Evolutionary conservation across 306 rosid species (phyloP), one percentile per base, ranked within the genome.

Genomic region (Gleditsia sinensis): DNA sequence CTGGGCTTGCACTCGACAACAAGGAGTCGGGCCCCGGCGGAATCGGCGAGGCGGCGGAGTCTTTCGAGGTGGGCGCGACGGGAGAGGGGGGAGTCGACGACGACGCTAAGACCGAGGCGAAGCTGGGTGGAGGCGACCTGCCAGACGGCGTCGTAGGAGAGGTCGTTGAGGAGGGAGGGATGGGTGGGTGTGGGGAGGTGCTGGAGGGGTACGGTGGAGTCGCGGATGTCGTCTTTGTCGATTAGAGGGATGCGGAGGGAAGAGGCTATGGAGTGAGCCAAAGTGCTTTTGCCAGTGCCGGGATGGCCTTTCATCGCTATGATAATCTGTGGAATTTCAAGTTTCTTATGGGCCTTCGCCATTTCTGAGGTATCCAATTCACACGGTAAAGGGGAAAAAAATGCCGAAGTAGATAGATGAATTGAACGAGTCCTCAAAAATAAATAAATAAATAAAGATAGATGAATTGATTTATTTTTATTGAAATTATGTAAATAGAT

Each of bases 281-380:
- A 19, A 2, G 93, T 88, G 86, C 82, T 81, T 55, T 90, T 86
- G 0, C 93, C 91, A 2, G 78, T 83, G 0, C 90, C 96, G 0
- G 93, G 93, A 61, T 91, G 96, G 0, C 96, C 91, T 78, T 91
- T 91, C 93, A 88, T 86, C 4, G 93, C 89, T 56, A 88, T 78
- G 17, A 91, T 77, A 78, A 86, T 33, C 7, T 12, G 23, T 28
- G 37, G 51, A 14, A 32, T 48, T 9, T 42, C 46, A 2, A 68
- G 0, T 40, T 75, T 57, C 37, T 27, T 28, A 2, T 16, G 39
- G 19, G 21, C 5, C 7, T 57, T 60, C 17, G 6, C 60, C 82
- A 61, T 77, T 57, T 28, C 23, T 20, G 17, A 23, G 30, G 32
- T 23, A 7, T 2, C 9, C 4, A 50, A 2, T 50, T 50, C 11